Base-by-base conservation (phyloP, 1,139 yeast genomes). In the Taphrina sp. region DNA sequence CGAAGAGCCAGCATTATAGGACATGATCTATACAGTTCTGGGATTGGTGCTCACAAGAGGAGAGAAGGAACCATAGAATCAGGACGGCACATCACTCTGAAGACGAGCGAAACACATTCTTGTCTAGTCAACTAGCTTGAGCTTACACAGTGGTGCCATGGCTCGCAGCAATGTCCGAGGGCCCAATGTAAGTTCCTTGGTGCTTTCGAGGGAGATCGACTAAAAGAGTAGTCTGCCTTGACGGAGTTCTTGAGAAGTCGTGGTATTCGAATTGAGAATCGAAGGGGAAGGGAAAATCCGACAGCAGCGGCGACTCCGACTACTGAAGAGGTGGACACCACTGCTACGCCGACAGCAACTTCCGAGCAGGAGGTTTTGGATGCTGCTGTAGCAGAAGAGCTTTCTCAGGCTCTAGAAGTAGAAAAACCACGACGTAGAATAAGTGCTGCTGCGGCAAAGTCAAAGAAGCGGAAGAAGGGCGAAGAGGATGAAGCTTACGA, bases 401-500 rank as follows among this genome's bases (percentile, higher is more conserved):
- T 35, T 1, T 12, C 52, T 24, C 23, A 41, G 5, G 29, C n/a
- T 8, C 29, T 43, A 10, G 47, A 43, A 14, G 20, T 14, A 14
- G 47, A 29, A 20, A 16, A 22, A 12, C 47, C 47, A 12, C 19
- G 14, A 22, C 22, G 35, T 17, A 29, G 16, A n/a, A 23, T 22
- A 5, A 24, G 17, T 10, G 17, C 46, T 1, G n/a, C 46, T 14
- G 31, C 35, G 10, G 36, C 28, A 47, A 31, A 28, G 28, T 28
- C 44, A 3, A 56, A 56, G 39, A 47, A 39, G 35, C 19, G 44
- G 19, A 44, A 58, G 55, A 47, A 56, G 44, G 43, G 58, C 36
- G 61, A 60, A 41, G 58, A 52, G 58, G 62, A 59, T 12, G 49
- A 56, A 14, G 59, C 42, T 5, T 54, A 55, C 33, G 62, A 57